These are phyloP conservation scores for Selaginella moellendorffii DNA, from an alignment of 75 land plant genomes.

Conservation along the genomic window DNA sequence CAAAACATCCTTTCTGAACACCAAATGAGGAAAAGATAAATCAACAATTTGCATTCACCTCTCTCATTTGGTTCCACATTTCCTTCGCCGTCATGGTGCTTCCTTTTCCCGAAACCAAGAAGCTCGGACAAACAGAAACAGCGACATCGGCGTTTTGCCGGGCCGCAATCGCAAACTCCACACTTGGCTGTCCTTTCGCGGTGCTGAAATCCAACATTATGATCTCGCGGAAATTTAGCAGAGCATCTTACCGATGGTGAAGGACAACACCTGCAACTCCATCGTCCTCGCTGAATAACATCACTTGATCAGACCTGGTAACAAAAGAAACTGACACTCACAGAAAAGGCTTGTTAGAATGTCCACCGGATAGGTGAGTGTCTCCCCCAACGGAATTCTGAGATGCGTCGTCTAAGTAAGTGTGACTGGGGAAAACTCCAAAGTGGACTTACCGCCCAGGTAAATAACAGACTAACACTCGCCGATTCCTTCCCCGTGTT, in stretches of 20 bases:
- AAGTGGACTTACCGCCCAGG: slow-evolving; percentile 79
- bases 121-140: slow-evolving; percentile 73
- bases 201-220: too few species aligned
- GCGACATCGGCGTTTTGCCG: slow-evolving; percentile 65
- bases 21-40: not conserved
- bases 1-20: slow-evolving; percentile 63
- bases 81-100: slow-evolving; percentile 54
- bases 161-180: slow-evolving; percentile 91
- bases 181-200: slow-evolving; percentile 77
- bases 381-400: slow-evolving; percentile 92
- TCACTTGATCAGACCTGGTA: not conserved
- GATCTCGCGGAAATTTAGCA: too few species aligned
- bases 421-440: too few species aligned
- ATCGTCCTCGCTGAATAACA: slow-evolving; percentile 50
- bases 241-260: slow-evolving; percentile 81
- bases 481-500: slow-evolving; percentile 88
- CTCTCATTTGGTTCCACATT: slow-evolving; percentile 71
- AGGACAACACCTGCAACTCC: slow-evolving; percentile 88
- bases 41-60: slow-evolving; percentile 20
- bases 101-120: slow-evolving; percentile 48
- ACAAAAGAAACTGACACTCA: slow-evolving; percentile 21
- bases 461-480: slow-evolving; percentile 77
- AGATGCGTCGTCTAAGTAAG: too few species aligned
- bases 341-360: slow-evolving; percentile 84
- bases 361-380: slow-evolving; percentile 75